Evolutionary conservation across 345 rosid species (phyloP).

Genomic region (Trapa bicornis): DNA sequence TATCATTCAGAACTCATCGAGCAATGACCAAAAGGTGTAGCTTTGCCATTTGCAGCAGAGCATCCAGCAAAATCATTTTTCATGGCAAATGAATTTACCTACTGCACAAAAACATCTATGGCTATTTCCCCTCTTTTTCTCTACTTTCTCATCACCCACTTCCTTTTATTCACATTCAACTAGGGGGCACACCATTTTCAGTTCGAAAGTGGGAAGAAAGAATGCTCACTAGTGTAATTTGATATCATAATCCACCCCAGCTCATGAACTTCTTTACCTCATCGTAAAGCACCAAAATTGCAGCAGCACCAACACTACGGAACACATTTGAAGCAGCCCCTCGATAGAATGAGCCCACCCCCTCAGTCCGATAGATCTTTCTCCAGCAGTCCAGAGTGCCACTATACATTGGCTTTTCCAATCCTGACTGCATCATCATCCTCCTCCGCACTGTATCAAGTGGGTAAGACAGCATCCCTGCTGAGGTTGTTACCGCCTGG

Average conservation of each 20-base stretch:
- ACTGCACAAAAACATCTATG: not conserved
- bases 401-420: slow-evolving; percentile 56
- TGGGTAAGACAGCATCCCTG: slow-evolving; percentile 80
- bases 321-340: slow-evolving; percentile 82
- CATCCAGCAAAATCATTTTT: not conserved
- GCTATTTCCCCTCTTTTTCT: not conserved
- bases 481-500: slow-evolving; percentile 78
- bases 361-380: slow-evolving; percentile 60
- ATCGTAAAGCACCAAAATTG: slow-evolving; percentile 77
- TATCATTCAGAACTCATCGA: not conserved
- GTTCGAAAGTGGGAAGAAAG: not conserved
- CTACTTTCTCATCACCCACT: not conserved
- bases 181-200: not conserved
- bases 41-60: not conserved
- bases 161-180: not conserved
- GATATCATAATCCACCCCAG: slow-evolving; percentile 45
- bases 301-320: slow-evolving; percentile 87
- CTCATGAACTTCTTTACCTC: slow-evolving; percentile 79
- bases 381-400: slow-evolving; percentile 76
- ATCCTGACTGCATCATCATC: slow-evolving; percentile 96
- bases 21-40: not conserved
- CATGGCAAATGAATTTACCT: not conserved
- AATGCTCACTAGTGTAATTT: not conserved
- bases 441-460: slow-evolving; percentile 80
- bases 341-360: slow-evolving; percentile 69